A percentile compares a stretch with the other conserved stretches of the same genome.
Evolutionary conservation across 2,329 filamentous ascomycete species (phyloP).

Genomic region (Fusarium euwallaceae): DNA sequence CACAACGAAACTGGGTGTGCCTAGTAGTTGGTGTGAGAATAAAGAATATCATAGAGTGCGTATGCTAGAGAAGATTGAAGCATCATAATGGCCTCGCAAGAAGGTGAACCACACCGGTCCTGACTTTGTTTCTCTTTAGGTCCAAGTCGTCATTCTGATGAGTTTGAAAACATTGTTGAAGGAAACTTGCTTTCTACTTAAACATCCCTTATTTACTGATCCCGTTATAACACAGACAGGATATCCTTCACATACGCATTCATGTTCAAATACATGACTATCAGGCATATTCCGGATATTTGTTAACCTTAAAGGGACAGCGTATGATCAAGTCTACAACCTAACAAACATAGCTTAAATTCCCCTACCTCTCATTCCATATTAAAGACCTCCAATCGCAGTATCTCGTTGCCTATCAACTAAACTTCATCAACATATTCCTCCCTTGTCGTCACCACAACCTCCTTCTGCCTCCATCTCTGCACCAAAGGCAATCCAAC

Average conservation of each 20-base stretch:
- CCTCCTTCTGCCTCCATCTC: conserved; percentile 32
- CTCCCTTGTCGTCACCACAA: conserved; percentile 5
- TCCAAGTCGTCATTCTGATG: too few species aligned
- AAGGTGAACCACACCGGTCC: too few species aligned
- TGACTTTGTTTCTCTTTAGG: too few species aligned
- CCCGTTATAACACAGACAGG: too few species aligned
- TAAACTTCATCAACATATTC: conserved; percentile 9
- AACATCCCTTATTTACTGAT: too few species aligned
- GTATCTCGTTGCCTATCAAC: not conserved
- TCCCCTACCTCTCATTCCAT: not conserved
- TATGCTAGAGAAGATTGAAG: too few species aligned
- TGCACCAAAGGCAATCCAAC: conserved; percentile 46
- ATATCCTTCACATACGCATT: not conserved
- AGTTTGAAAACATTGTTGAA: too few species aligned
- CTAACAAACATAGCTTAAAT: not conserved
- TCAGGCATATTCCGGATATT: accelerated
- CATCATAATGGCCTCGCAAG: too few species aligned
- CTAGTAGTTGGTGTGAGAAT: too few species aligned
- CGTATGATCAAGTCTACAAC: not conserved
- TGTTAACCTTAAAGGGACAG: not conserved
- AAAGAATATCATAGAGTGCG: too few species aligned
- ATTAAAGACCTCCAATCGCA: not conserved
- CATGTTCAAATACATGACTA: not conserved
- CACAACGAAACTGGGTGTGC: too few species aligned
- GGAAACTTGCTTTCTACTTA: too few species aligned